A percentile compares a stretch with the other conserved stretches of the same genome.
Conservation (phyloP, 306 rosid species). For the Dryas drummondii region DNA sequence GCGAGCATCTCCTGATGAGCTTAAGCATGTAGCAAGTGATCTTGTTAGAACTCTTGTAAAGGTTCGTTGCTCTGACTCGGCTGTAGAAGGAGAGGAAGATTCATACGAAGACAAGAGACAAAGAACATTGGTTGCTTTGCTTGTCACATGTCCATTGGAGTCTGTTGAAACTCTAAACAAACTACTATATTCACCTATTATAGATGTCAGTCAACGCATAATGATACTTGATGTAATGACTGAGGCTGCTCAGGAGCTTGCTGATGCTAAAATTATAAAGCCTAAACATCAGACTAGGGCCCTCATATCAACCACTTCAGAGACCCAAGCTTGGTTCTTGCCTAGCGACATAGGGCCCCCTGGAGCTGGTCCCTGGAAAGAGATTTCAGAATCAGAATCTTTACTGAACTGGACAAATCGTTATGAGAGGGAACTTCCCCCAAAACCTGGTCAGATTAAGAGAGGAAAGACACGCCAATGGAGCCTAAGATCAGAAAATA, state of each 20-base stretch:
- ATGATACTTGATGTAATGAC: slow-evolving; percentile 95
- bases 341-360: slow-evolving; percentile 73
- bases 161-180: slow-evolving; percentile 72
- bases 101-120: slow-evolving; percentile 86
- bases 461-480: slow-evolving; percentile 86
- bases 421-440: slow-evolving; percentile 83
- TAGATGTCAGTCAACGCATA: slow-evolving; percentile 86
- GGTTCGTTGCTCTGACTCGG: slow-evolving; percentile 88
- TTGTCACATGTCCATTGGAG: slow-evolving; percentile 70
- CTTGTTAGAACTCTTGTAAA: slow-evolving; percentile 77
- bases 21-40: slow-evolving; percentile 71
- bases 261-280: slow-evolving; percentile 56
- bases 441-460: slow-evolving; percentile 55
- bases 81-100: slow-evolving; percentile 92
- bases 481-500: slow-evolving; percentile 53
- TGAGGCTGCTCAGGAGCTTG: slow-evolving; percentile 89
- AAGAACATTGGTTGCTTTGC: slow-evolving; percentile 72
- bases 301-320: slow-evolving; percentile 69
- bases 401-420: slow-evolving; percentile 79
- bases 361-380: slow-evolving; percentile 84
- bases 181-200: slow-evolving; percentile 79
- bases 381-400: slow-evolving; percentile 62
- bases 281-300: slow-evolving; percentile 54
- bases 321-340: slow-evolving; percentile 84
- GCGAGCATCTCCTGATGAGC: slow-evolving; percentile 94